Evolutionary conservation across 2,329 filamentous ascomycete genomes (phyloP), one percentile per base, ranked within the genome.

Genomic region (Phialophora verrucosa): DNA sequence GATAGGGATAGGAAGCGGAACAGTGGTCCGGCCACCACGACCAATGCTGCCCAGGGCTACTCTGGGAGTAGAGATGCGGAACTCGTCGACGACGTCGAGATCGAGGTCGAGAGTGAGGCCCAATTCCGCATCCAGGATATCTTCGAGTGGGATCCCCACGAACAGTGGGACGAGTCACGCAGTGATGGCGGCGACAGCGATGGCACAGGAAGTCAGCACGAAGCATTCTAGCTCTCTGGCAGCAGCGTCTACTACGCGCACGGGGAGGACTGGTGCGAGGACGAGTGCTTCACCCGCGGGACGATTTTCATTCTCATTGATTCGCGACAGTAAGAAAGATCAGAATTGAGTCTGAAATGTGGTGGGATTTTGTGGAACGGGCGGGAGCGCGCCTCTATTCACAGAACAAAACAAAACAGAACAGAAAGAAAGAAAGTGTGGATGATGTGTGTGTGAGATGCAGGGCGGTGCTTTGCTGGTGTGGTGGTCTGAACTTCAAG

Each of bases 131-230:
- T 70, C 3, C 66, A 70, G 23, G 69, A 70, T 49, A 32, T 69
- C 1, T 69, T 69, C 47, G 69, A 69, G 29, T 70, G 69, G 69
- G 64, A 69, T 56, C 51, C 59, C 2, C 44, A 65, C 25, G 69
- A 70, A 11, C 63, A 62, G 42, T 61, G 63, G 62, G 59, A 65
- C 50, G 62, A 65, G n/a, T 12, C 44, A 47, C 61, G 62, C 25
- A 64, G 59, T 14, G 51, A 44, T 14, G 49, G 59, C 17, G 50
- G 32, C 12, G 55, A 58, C 55, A 64, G 61, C 20, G 63, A 66
- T 27, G 65, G 58, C 23, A 63, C 63, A 20, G 59, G 56, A 17
- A 63, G 66, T 44, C 50, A 66, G 57, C 47, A 63, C 25, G 61
- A 64, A 42, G 67, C 67, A 23, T 66, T 69, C 27, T 69, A 55